Evolutionary conservation across 345 rosid species (phyloP), one percentile per base, ranked within the genome.

Genomic region (Eucalyptus erythrocorys): DNA sequence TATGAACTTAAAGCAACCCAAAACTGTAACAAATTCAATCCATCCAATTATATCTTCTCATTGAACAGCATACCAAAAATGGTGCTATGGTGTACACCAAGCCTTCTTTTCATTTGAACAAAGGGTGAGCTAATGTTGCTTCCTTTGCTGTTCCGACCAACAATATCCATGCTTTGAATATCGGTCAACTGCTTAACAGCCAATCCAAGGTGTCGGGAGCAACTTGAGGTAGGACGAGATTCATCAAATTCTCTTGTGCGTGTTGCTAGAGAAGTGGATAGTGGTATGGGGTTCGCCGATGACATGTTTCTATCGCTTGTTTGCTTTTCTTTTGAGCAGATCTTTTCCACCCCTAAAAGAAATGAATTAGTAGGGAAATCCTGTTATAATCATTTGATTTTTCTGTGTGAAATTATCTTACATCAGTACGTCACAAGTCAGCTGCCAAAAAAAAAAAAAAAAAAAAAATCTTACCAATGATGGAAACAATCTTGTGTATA

Each of bases 401-500:
- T n/a, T 66, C 79, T 16, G 11, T 10, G 79, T 66, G 79, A 16
- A n/a, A 7, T 4, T 66, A 66, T 66, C 79, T 32, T 32, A 34
- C 1, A 1, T 30, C 45, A 68, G 57, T 88, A 76, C 59, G 61
- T 88, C 85, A 85, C 45, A 80, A 89, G 4, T 57, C 50, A 87
- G 37, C 53, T 42, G 50, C 37, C 88, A 48, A 48, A 87, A 57
- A 32, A 45, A 47, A 48, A 51, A 48, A 48, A 87, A 57, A 32
- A 45, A 47, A 48, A 51, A 86, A 82, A 57, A 48, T 89, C 95
- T 94, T 91, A 96, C 99, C 98, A 97, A 91, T 87, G 96, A 95
- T 27, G 98, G 94, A 97, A 95, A 94, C 94, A 96, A 88, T 95
- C 95, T 90, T 92, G 93, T 84, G 99, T 96, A 92, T 96, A 99